These are phyloP conservation scores for Cercospora sp. DNA, from an alignment of 2,329 filamentous ascomycete species.

Conservation along the genomic window DNA sequence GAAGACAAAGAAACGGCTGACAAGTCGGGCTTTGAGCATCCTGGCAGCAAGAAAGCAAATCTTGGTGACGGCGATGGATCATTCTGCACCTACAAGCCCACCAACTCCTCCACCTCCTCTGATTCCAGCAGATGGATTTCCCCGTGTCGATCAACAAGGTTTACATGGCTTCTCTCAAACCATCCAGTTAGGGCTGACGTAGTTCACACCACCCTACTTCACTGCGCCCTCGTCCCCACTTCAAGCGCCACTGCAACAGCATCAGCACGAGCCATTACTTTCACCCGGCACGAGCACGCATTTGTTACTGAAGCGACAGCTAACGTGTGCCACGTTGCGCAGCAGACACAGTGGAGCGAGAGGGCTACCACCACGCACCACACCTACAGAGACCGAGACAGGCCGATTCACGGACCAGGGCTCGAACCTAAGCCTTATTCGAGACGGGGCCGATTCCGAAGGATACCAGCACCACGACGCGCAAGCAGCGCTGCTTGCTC, in stretches of 20 bases:
- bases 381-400: background rate
- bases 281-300: background rate
- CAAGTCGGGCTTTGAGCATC: background rate
- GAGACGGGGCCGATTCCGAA: background rate
- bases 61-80: background rate
- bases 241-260: conserved; percentile 5
- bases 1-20: background rate
- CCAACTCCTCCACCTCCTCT: background rate
- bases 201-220: conserved; percentile 4
- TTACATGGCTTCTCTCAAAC: conserved; percentile 1
- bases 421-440: background rate
- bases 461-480: background rate
- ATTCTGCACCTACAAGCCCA: background rate
- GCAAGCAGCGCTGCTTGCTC: background rate
- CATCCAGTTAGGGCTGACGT: background rate
- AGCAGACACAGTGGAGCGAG: background rate
- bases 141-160: background rate
- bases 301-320: background rate
- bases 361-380: background rate
- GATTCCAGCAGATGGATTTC: background rate
- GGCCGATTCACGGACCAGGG: background rate
- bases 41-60: background rate
- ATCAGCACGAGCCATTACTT: conserved; percentile 8
- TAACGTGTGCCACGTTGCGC: conserved; percentile 8
- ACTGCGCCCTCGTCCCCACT: conserved; percentile 5